phyloP scores from a whole-genome alignment of 176 grass and related monocot genomes.

The Oryza brachyantha region DNA sequence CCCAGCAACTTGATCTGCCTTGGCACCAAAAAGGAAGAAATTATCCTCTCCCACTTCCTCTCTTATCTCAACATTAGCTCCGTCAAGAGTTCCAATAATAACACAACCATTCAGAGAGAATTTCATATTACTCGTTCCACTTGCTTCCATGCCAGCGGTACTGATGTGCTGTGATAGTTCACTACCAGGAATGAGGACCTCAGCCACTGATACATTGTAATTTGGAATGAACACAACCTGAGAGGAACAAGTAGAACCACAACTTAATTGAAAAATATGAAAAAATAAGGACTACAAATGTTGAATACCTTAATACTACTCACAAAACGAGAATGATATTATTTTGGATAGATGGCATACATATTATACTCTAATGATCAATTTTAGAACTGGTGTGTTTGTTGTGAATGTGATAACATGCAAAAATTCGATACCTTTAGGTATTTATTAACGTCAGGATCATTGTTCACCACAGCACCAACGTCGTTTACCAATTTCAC shows the following conservation, averaged over 20 bases:
- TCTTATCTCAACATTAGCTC: constrained; percentile 98
- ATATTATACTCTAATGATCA: neutral
- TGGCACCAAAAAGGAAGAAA: constrained; percentile 98
- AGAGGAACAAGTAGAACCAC: neutral
- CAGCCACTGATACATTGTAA: constrained; percentile 96
- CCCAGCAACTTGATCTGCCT: constrained; percentile 80
- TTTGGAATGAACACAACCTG: constrained; percentile 98
- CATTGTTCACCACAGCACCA: constrained; percentile 68
- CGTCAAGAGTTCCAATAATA: constrained; percentile 97
- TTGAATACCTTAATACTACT: neutral
- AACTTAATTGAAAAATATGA: constrained; percentile 1
- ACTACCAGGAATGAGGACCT: constrained; percentile 97
- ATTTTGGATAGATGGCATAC: neutral
- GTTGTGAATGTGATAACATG: neutral
- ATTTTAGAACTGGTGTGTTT: constrained; percentile 1
- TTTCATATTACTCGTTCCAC: constrained; percentile 99
- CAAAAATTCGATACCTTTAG: constrained; percentile 56
- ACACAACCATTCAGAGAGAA: constrained; percentile 93
- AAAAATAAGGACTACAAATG: neutral
- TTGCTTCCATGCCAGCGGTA: constrained; percentile 99
- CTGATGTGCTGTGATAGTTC: constrained; percentile 95
- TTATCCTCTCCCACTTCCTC: constrained; percentile 93
- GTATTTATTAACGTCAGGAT: constrained; percentile 67
- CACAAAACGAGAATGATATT: neutral
- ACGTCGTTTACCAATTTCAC: constrained; percentile 83